Evolutionary conservation across 2,329 filamentous ascomycete genomes (phyloP).

Genomic region (Colletotrichum falcatum): DNA sequence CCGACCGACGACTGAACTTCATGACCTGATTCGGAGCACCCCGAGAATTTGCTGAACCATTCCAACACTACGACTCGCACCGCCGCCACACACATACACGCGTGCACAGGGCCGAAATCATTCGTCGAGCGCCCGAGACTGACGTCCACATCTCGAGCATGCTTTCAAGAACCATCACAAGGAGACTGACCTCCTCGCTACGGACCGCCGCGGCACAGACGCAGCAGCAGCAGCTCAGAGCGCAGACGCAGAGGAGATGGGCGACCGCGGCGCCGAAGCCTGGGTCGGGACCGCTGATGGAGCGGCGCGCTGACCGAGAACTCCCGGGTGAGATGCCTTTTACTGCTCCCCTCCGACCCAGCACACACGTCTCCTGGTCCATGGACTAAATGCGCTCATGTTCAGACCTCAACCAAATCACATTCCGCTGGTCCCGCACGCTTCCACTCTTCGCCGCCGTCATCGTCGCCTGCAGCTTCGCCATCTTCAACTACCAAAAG

Average conservation of each 20-base stretch:
- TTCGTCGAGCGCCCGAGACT: neutral
- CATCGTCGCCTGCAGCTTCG: constrained; percentile 78
- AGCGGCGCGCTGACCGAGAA: constrained; percentile 73
- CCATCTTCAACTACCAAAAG: constrained; percentile 99
- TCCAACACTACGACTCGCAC: neutral
- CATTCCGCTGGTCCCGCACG: constrained; percentile 75
- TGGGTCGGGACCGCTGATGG: constrained; percentile 73
- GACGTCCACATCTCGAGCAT: constrained; percentile 4
- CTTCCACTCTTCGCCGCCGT: constrained; percentile 83
- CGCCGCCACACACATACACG: neutral
- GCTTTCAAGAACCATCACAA: constrained; percentile 35
- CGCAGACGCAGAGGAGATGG: constrained; percentile 56
- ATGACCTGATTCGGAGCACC: constrained; percentile 35
- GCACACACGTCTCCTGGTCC: constrained; percentile 6
- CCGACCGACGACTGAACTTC: constrained; percentile 27
- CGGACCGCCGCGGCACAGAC: constrained; percentile 17
- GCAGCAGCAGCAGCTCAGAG: constrained; percentile 25
- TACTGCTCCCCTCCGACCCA: neutral
- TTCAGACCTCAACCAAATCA: constrained; percentile 56
- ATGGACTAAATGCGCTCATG: neutral
- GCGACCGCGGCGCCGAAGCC: constrained; percentile 67
- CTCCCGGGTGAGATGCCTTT: constrained; percentile 66
- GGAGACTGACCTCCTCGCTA: constrained; percentile 34
- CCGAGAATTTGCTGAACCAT: constrained; percentile 21
- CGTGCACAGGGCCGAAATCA: neutral